phyloP scores from a whole-genome alignment of 345 rosid genomes.

The Erysimum cheiranthoides region DNA sequence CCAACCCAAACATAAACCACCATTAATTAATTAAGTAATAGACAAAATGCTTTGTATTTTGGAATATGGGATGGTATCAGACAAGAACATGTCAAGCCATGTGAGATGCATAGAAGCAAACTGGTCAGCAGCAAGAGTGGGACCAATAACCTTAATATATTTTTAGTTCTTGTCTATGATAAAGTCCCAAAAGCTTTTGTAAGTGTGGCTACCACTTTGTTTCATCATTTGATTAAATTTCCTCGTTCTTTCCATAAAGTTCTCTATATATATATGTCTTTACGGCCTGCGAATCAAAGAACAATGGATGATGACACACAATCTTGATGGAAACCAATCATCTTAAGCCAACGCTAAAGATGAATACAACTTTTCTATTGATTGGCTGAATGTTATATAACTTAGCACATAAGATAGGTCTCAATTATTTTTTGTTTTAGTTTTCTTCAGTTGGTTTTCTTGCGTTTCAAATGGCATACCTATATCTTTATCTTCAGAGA shows the following conservation, averaged over 20 bases:
- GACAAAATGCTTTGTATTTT: background rate
- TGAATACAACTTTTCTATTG: constrained; percentile 19
- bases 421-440: background rate
- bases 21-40: background rate
- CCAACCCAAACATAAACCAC: constrained; percentile 25
- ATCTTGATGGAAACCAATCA: constrained; percentile 6
- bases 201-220: constrained; percentile 27
- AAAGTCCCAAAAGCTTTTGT: constrained; percentile 17
- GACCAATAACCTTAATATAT: constrained; percentile 28
- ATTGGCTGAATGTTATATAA: constrained; percentile 23
- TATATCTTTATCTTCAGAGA: too few relatives aligned
- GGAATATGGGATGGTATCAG: constrained; percentile 37
- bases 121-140: constrained; percentile 31
- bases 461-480: background rate
- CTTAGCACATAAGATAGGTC: constrained; percentile 31
- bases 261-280: constrained; percentile 12
- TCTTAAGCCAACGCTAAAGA: constrained; percentile 32
- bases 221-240: background rate
- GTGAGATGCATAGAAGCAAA: constrained; percentile 37
- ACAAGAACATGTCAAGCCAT: constrained; percentile 44
- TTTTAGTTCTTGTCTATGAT: background rate
- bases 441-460: too few relatives aligned
- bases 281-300: constrained; percentile 32
- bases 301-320: constrained; percentile 41
- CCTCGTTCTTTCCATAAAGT: constrained; percentile 13